Percentiles rank a stretch among this genome's conserved stretches.
These are phyloP conservation scores for Mimosa pudica DNA, from an alignment of 306 rosid species.

Conservation along the genomic window DNA sequence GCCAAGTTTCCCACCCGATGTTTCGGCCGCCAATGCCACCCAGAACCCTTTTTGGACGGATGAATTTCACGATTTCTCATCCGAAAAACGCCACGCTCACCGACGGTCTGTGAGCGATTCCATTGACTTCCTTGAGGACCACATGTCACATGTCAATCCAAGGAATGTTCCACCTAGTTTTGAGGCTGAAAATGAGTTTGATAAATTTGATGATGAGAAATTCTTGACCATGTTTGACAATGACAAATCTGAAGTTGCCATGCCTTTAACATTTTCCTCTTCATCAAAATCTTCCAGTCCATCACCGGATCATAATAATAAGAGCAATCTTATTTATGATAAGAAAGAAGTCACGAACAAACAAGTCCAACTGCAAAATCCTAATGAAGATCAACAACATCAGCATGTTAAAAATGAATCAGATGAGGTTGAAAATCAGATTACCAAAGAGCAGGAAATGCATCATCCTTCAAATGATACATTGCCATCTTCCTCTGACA, in stretches of 20 bases:
- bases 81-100: constrained; percentile 70
- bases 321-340: constrained; percentile 54
- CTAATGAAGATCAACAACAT: not conserved
- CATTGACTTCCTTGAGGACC: constrained; percentile 62
- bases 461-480: constrained; percentile 39
- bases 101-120: constrained; percentile 83
- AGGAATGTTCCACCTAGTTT: not conserved
- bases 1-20: constrained; percentile 37
- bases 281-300: constrained; percentile 82
- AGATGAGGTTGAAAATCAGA: constrained; percentile 66
- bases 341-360: constrained; percentile 41
- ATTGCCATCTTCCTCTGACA: constrained; percentile 37
- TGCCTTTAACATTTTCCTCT: constrained; percentile 47
- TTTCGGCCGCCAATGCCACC: not conserved
- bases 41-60: constrained; percentile 81
- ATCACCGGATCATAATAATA: constrained; percentile 67
- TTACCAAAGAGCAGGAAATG: constrained; percentile 46
- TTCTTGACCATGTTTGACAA: constrained; percentile 83
- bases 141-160: constrained; percentile 41
- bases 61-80: constrained; percentile 82
- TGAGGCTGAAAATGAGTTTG: constrained; percentile 48
- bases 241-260: constrained; percentile 46
- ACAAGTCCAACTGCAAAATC: constrained; percentile 4
- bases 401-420: constrained; percentile 57
- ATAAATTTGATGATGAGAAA: constrained; percentile 80